Conservation (phyloP, 108 stramenopile genomes). For the Pseudonitzschia multistriata region DNA sequence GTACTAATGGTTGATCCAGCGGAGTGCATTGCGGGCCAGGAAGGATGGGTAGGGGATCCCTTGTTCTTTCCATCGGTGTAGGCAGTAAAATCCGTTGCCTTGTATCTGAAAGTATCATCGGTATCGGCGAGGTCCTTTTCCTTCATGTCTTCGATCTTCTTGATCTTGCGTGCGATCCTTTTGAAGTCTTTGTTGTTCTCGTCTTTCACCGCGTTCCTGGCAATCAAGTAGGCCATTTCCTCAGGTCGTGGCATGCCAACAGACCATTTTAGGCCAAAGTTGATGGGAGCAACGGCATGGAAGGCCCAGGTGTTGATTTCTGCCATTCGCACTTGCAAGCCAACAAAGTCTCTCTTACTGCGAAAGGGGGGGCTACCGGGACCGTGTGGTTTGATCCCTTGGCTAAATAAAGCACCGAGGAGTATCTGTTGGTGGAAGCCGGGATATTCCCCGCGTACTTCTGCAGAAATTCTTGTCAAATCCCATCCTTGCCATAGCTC, state of each 20-base stretch:
- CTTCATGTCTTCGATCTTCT: too few species aligned
- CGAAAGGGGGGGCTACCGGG: conserved; percentile 7
- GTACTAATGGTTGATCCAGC: conserved; percentile 24
- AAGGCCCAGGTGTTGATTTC: conserved; percentile 35
- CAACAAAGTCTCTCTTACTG: conserved; percentile 19
- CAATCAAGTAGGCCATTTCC: conserved; percentile 36
- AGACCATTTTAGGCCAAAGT: conserved; percentile 37
- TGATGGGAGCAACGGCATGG: conserved; percentile 23
- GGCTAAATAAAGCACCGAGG: neutral
- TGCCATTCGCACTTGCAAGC: conserved; percentile 15
- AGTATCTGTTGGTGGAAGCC: conserved; percentile 13
- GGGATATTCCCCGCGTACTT: conserved; percentile 35
- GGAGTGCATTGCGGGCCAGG: conserved; percentile 49
- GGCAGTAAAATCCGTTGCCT: conserved; percentile 44
- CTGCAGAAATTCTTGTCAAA: conserved; percentile 24
- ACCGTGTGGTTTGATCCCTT: conserved; percentile 9
- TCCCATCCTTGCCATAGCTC: conserved; percentile 22
- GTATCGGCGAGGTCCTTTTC: too few species aligned
- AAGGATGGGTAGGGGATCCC: conserved; percentile 37
- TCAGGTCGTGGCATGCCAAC: conserved; percentile 39
- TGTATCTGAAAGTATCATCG: too few species aligned
- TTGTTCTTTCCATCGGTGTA: too few species aligned
- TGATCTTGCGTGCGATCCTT: too few species aligned
- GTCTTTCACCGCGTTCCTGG: too few species aligned
- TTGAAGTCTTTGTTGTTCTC: too few species aligned